phyloP scores from a whole-genome alignment of 305 asterid species.

The Fraxinus xanthoxyloides region DNA sequence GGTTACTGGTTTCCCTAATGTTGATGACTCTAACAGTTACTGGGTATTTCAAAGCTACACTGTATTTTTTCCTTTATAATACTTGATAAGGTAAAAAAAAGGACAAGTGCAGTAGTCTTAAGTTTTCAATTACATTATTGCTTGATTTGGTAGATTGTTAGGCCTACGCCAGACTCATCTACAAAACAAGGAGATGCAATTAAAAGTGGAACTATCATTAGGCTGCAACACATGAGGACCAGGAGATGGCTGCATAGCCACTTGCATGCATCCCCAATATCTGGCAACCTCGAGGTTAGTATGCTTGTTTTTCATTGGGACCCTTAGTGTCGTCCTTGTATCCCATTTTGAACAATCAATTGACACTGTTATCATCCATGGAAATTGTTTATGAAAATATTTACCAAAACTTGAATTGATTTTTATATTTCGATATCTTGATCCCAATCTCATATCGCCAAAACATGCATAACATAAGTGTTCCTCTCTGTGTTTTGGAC shows the following conservation, averaged over 20 bases:
- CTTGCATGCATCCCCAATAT: slow-evolving; percentile 95
- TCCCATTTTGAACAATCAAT: background rate
- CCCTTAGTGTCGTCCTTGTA: background rate
- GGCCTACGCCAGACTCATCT: slow-evolving; percentile 54
- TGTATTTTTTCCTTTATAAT: slow-evolving; percentile 3
- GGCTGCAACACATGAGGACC: slow-evolving; percentile 88
- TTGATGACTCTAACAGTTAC: slow-evolving; percentile 93
- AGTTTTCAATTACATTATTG: slow-evolving; percentile 17
- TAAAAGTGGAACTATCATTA: slow-evolving; percentile 55
- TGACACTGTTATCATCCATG: background rate
- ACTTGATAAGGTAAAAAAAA: background rate
- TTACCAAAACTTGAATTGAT: background rate
- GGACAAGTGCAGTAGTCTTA: background rate
- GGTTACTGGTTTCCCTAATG: slow-evolving; percentile 83
- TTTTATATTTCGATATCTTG: background rate
- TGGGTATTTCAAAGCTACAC: slow-evolving; percentile 56
- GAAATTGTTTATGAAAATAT: background rate
- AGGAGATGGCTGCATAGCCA: slow-evolving; percentile 97
- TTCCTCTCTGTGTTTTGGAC: background rate
- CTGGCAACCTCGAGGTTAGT: slow-evolving; percentile 94
- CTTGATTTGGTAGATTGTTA: slow-evolving; percentile 54
- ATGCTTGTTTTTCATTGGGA: slow-evolving; percentile 15
- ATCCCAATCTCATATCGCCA: background rate
- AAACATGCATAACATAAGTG: background rate
- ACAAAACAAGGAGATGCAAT: slow-evolving; percentile 87